Conservation (phyloP, 805 yeast genomes). For the Zygosaccharomyces pseudorouxii region DNA sequence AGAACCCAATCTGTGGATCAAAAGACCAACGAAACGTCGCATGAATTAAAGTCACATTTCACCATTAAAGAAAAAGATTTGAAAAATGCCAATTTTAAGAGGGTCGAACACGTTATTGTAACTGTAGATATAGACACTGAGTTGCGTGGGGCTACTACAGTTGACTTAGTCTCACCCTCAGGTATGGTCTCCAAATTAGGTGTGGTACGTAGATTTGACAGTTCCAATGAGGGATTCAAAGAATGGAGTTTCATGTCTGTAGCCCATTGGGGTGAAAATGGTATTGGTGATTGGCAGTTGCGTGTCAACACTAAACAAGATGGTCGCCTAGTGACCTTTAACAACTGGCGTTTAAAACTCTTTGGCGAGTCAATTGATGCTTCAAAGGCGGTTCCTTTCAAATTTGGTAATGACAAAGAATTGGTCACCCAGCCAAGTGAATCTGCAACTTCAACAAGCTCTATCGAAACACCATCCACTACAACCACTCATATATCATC, state of each 20-base stretch:
- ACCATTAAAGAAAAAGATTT: constrained; percentile 48
- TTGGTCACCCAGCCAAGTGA: constrained; percentile 20
- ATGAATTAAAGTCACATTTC: constrained; percentile 37
- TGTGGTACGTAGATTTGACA: constrained; percentile 57
- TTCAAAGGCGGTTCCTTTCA: constrained; percentile 53
- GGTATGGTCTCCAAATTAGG: constrained; percentile 76
- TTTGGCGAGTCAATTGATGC: constrained; percentile 79
- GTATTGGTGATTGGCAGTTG: constrained; percentile 78
- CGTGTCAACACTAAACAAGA: constrained; percentile 49
- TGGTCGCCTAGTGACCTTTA: constrained; percentile 41
- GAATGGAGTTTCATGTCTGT: constrained; percentile 95
- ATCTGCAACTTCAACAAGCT: constrained; percentile 1
- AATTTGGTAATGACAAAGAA: constrained; percentile 36
- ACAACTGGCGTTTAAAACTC: constrained; percentile 69
- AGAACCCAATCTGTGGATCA: constrained; percentile 38
- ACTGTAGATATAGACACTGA: constrained; percentile 63
- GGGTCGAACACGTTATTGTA: constrained; percentile 82
- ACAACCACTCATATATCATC: neutral
- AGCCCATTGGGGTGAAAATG: constrained; percentile 98
- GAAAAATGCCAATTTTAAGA: constrained; percentile 53
- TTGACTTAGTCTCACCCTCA: constrained; percentile 65
- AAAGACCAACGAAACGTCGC: constrained; percentile 23
- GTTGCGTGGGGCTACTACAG: constrained; percentile 64
- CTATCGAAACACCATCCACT: neutral
- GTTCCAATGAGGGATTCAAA: constrained; percentile 51